A percentile compares a stretch with the other conserved stretches of the same genome.
Evolutionary conservation across 352 stramenopile species (phyloP).

Genomic region (Blastocystis sp.): DNA sequence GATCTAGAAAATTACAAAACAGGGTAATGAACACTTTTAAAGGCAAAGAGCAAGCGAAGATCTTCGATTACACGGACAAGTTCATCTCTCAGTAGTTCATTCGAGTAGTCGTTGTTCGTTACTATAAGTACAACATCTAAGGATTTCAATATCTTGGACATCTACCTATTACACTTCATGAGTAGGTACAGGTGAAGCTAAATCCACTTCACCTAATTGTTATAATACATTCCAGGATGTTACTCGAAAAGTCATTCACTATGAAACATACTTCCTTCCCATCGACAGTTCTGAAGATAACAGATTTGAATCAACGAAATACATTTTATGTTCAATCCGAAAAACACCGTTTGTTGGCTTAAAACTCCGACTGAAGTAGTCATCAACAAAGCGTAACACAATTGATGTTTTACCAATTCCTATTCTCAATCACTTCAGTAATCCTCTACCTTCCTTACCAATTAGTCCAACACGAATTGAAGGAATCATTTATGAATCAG

Average conservation of each 20-base stretch:
- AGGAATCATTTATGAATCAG: background rate
- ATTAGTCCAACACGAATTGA: background rate
- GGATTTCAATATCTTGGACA: background rate
- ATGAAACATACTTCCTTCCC: background rate
- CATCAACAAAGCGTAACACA: background rate
- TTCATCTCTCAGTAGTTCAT: background rate
- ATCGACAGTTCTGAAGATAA: background rate
- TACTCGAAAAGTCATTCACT: constrained; percentile 14
- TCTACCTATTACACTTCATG: background rate
- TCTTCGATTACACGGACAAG: background rate
- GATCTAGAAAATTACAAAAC: background rate
- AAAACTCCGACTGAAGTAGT: constrained; percentile 31
- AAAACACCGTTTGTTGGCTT: background rate
- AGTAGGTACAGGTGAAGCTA: background rate
- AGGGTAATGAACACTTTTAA: background rate
- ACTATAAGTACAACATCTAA: constrained; percentile 9
- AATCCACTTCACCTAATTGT: background rate
- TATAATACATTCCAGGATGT: background rate
- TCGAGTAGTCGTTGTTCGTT: background rate
- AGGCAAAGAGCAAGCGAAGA: background rate
- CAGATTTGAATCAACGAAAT: background rate
- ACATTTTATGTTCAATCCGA: constrained; percentile 1
- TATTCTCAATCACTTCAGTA: background rate
- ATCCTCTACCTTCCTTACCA: background rate
- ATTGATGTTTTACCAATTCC: constrained; percentile 30